A percentile compares a stretch with the other conserved stretches of the same genome.
Evolutionary conservation across 2,329 filamentous ascomycete species (phyloP).

Genomic region (Teratosphaeria zuluensis): DNA sequence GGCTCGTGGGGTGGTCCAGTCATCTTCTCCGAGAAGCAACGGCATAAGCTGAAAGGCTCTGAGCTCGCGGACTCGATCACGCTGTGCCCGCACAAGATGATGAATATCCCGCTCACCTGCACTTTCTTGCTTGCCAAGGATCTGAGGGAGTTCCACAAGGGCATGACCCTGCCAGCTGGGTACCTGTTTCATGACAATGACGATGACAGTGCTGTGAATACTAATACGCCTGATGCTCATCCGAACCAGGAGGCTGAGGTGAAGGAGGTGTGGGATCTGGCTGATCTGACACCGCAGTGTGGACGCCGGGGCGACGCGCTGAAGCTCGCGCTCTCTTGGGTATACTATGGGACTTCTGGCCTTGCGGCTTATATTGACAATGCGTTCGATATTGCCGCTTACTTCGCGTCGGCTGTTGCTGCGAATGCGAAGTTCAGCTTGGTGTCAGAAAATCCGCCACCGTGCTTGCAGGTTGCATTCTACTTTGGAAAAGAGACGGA

Average conservation of each 20-base stretch:
- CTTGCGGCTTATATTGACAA: slow-evolving; percentile 55
- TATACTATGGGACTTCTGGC: slow-evolving; percentile 72
- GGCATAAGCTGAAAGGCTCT: slow-evolving; percentile 59
- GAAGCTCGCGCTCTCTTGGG: slow-evolving; percentile 81
- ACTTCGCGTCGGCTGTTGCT: slow-evolving; percentile 55
- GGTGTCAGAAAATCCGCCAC: slow-evolving; percentile 66
- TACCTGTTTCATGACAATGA: slow-evolving; percentile 46
- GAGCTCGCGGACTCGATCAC: slow-evolving; percentile 73
- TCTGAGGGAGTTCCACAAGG: slow-evolving; percentile 63
- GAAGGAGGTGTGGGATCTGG: slow-evolving; percentile 72
- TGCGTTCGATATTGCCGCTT: slow-evolving; percentile 61
- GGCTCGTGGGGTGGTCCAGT: slow-evolving; percentile 83
- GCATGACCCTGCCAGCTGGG: slow-evolving; percentile 77
- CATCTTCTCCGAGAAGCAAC: slow-evolving; percentile 57
- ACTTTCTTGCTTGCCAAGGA: slow-evolving; percentile 78
- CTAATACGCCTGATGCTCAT: slow-evolving; percentile 4
- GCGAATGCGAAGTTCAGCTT: slow-evolving; percentile 54
- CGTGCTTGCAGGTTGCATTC: slow-evolving; percentile 91
- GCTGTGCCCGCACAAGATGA: slow-evolving; percentile 95
- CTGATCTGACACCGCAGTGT: slow-evolving; percentile 87
- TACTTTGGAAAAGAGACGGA: slow-evolving; percentile 56
- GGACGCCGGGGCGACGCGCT: slow-evolving; percentile 75
- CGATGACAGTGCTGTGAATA: slow-evolving; percentile 13
- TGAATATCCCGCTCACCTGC: slow-evolving; percentile 82
- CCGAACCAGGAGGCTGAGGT: slow-evolving; percentile 24